Conservation (phyloP, 306 rosid species). For the Ammopiptanthus mongolicus region DNA sequence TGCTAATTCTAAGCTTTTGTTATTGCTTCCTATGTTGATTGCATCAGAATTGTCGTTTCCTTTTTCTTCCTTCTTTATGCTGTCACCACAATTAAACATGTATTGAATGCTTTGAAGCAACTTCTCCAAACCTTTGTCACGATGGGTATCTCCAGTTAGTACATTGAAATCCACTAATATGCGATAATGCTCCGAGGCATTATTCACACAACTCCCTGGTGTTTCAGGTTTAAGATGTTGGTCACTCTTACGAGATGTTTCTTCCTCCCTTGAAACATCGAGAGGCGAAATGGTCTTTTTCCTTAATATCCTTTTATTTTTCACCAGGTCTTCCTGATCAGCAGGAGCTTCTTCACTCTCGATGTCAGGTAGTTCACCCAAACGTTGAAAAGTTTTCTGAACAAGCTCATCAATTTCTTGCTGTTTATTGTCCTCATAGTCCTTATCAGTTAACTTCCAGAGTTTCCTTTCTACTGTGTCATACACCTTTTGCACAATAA, state of each 20-base stretch:
- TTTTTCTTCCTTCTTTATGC: conserved; percentile 36
- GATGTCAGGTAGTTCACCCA: conserved; percentile 79
- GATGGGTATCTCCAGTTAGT: conserved; percentile 65
- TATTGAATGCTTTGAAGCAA: conserved; percentile 58
- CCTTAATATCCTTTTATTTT: conserved; percentile 55
- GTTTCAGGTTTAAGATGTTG: conserved; percentile 64
- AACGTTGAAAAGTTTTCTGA: conserved; percentile 68
- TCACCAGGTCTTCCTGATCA: conserved; percentile 68
- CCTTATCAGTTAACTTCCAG: conserved; percentile 96
- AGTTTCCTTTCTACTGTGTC: conserved; percentile 83
- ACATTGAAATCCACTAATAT: conserved; percentile 48
- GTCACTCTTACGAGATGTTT: conserved; percentile 45
- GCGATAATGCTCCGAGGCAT: conserved; percentile 48
- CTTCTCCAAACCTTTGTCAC: conserved; percentile 80
- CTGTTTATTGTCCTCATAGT: conserved; percentile 77
- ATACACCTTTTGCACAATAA: conserved; percentile 86
- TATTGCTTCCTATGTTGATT: conserved; percentile 31
- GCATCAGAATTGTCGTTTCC: conserved; percentile 43
- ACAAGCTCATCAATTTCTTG: conserved; percentile 87
- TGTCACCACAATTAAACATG: conserved; percentile 44
- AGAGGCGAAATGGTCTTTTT: conserved; percentile 67
- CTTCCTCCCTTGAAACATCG: conserved; percentile 77
- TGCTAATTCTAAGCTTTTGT: conserved; percentile 25
- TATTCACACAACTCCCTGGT: conserved; percentile 56
- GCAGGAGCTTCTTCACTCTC: conserved; percentile 52